Conservation (phyloP, 371 early-diverging fungal species). For the Apophysomyces trapeziformis region DNA sequence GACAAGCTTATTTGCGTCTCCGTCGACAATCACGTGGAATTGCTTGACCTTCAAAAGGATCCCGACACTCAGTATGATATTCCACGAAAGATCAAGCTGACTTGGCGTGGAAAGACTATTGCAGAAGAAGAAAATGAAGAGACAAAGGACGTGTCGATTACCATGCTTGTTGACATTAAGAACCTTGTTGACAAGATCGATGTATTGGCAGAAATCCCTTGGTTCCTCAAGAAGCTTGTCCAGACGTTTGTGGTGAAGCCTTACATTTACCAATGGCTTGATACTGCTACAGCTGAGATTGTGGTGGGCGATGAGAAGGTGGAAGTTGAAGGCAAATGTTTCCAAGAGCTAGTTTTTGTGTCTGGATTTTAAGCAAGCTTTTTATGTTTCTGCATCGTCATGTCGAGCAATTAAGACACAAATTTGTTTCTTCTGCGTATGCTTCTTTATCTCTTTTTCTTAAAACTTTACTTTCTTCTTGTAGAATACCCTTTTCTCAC, state of each 20-base stretch:
- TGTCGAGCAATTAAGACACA: background rate
- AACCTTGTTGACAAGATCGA: slow-evolving; percentile 81
- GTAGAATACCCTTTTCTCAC: slow-evolving; percentile 8
- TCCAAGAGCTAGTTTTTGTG: slow-evolving; percentile 70
- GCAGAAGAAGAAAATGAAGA: slow-evolving; percentile 37
- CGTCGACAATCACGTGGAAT: slow-evolving; percentile 70
- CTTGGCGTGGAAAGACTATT: slow-evolving; percentile 77
- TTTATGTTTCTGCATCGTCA: background rate
- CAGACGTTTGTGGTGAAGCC: slow-evolving; percentile 94
- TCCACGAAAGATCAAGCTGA: slow-evolving; percentile 72
- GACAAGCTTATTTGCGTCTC: slow-evolving; percentile 73
- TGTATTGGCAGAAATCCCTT: slow-evolving; percentile 87
- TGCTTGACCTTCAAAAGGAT: slow-evolving; percentile 58
- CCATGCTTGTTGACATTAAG: slow-evolving; percentile 62
- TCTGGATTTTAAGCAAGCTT: slow-evolving; percentile 44
- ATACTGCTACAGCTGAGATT: slow-evolving; percentile 65
- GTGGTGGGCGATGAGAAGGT: slow-evolving; percentile 70
- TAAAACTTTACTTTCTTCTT: slow-evolving; percentile 1
- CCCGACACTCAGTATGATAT: slow-evolving; percentile 81
- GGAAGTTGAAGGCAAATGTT: slow-evolving; percentile 61
- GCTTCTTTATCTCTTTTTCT: background rate
- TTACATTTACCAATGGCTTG: slow-evolving; percentile 89
- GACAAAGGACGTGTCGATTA: slow-evolving; percentile 64
- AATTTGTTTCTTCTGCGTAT: background rate
- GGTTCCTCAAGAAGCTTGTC: slow-evolving; percentile 83